A percentile compares a stretch with the other conserved stretches of the same genome.
Evolutionary conservation across 164 flowering plant genomes (phyloP).

Genomic region (Houttuynia cordata): DNA sequence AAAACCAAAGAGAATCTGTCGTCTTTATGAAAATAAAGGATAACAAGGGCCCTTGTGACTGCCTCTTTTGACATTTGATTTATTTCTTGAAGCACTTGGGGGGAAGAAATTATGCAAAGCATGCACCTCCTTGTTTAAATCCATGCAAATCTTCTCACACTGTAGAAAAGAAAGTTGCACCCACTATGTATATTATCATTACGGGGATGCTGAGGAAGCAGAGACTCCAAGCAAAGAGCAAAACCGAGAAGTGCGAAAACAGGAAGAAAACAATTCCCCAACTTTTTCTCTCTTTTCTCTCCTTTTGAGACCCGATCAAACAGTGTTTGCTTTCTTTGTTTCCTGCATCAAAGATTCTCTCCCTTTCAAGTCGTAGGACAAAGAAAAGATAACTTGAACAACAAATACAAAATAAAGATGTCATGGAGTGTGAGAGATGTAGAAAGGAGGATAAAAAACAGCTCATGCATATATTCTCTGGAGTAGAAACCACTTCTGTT

Average conservation of each 20-base stretch:
- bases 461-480: slow-evolving; percentile 87
- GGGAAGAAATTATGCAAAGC: slow-evolving; percentile 18
- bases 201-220: slow-evolving; percentile 45
- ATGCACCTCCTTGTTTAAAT: slow-evolving; percentile 22
- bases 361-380: slow-evolving; percentile 44
- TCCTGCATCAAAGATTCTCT: slow-evolving; percentile 54
- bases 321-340: slow-evolving; percentile 45
- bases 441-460: slow-evolving; percentile 30
- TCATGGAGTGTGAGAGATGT: slow-evolving; percentile 17
- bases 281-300: slow-evolving; percentile 22
- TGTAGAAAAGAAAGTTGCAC: slow-evolving; percentile 31
- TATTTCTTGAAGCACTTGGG: slow-evolving; percentile 30
- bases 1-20: slow-evolving; percentile 68
- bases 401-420: slow-evolving; percentile 6
- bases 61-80: slow-evolving; percentile 12
- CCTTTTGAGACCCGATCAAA: slow-evolving; percentile 47
- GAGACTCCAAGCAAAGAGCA: slow-evolving; percentile 44
- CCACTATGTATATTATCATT: slow-evolving; percentile 56
- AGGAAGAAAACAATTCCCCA: slow-evolving; percentile 52
- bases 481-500: slow-evolving; percentile 53
- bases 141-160: slow-evolving; percentile 23
- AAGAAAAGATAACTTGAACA: slow-evolving; percentile 5
- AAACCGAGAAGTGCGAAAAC: slow-evolving; percentile 17
- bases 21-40: slow-evolving; percentile 11
- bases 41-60: slow-evolving; percentile 7